Evolutionary conservation across 2,329 filamentous ascomycete genomes (phyloP).

Genomic region (Rosellinia necatrix): DNA sequence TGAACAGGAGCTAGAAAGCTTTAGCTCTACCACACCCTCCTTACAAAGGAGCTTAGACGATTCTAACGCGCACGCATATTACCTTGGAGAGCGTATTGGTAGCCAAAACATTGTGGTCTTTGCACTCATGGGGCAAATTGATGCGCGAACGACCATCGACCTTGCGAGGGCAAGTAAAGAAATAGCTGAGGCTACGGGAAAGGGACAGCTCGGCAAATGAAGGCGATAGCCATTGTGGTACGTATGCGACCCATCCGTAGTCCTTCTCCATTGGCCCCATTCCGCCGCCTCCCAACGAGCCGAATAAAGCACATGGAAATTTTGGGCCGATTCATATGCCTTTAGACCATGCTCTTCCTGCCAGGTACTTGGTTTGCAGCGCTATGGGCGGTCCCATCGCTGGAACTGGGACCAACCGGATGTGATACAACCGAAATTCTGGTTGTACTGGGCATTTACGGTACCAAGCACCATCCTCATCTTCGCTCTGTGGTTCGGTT

Average conservation of each 20-base stretch:
- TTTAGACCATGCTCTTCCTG: constrained; percentile 18
- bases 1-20: constrained; percentile 9
- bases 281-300: not conserved
- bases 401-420: constrained; percentile 14
- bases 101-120: constrained; percentile 23
- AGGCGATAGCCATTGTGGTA: constrained; percentile 18
- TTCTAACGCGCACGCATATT: constrained; percentile 21
- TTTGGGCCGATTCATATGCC: not conserved
- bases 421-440: constrained; percentile 12
- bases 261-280: not conserved
- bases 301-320: not conserved
- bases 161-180: constrained; percentile 22
- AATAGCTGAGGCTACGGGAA: constrained; percentile 15
- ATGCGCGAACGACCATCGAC: constrained; percentile 16
- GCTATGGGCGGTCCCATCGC: constrained; percentile 13
- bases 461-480: constrained; percentile 7
- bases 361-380: constrained; percentile 19
- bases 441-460: constrained; percentile 22
- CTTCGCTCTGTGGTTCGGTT: constrained; percentile 19
- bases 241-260: not conserved
- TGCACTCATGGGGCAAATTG: constrained; percentile 19
- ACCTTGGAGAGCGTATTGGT: constrained; percentile 18
- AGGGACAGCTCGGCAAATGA: constrained; percentile 16
- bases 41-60: constrained; percentile 16
- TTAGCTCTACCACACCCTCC: constrained; percentile 12